Evolutionary conservation across 2,329 filamentous ascomycete species (phyloP).

Genomic region (Phaeosphaeriaceae sp.): DNA sequence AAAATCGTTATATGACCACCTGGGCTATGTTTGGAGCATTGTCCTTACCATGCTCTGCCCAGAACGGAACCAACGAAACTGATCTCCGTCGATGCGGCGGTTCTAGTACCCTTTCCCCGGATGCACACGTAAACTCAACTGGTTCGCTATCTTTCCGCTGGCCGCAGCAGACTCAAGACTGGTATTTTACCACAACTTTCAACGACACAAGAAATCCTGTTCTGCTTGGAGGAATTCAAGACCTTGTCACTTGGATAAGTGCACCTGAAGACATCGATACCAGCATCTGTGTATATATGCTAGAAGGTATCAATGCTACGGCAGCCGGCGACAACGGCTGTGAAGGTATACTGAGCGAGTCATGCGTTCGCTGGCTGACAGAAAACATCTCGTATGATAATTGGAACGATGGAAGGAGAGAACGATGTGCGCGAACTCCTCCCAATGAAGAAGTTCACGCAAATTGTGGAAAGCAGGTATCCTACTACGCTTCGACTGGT

Average conservation of each 20-base stretch:
- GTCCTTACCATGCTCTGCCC: neutral
- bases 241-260: constrained; percentile 3
- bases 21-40: neutral
- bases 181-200: constrained; percentile 1
- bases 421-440: neutral
- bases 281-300: neutral
- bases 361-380: neutral
- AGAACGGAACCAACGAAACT: neutral
- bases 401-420: neutral
- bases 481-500: neutral
- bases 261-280: neutral
- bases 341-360: neutral
- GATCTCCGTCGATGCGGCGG: neutral
- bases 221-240: neutral
- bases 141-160: constrained; percentile 1
- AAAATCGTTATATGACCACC: neutral
- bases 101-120: neutral
- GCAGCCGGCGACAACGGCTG: neutral
- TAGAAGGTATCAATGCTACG: neutral
- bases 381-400: neutral
- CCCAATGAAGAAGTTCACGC: neutral
- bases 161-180: neutral
- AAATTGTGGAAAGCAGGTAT: neutral
- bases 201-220: constrained; percentile 2
- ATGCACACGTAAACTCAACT: constrained; percentile 3